Conservation (phyloP, 192 early-diverging fungal species). For the Phycomyces nitens region DNA sequence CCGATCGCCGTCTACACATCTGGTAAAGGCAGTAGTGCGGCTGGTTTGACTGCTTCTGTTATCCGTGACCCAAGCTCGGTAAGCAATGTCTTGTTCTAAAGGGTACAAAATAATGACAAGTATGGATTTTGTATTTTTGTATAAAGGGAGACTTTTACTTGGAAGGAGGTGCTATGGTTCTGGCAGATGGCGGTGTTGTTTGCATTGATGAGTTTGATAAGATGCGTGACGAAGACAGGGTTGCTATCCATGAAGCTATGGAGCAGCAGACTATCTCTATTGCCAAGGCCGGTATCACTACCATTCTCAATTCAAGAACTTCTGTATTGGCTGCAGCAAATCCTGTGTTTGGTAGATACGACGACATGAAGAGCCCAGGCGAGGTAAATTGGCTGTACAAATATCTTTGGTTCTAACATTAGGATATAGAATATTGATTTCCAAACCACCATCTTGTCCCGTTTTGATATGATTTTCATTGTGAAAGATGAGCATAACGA, state of each 20-base stretch:
- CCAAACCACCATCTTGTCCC: constrained; percentile 98
- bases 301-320: constrained; percentile 94
- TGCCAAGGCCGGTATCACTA: constrained; percentile 99
- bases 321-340: constrained; percentile 98
- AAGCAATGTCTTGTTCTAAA: constrained; percentile 16
- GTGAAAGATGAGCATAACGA: constrained; percentile 97
- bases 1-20: constrained; percentile 99
- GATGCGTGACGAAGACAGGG: constrained; percentile 99
- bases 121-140: not conserved
- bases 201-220: constrained; percentile 99
- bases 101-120: not conserved
- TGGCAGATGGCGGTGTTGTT: constrained; percentile 97
- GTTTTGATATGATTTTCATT: constrained; percentile 99
- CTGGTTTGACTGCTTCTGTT: constrained; percentile 97
- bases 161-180: constrained; percentile 98
- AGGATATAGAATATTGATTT: constrained; percentile 90
- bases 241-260: constrained; percentile 99
- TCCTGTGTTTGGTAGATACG: constrained; percentile 97
- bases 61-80: constrained; percentile 85
- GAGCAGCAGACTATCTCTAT: constrained; percentile 99
- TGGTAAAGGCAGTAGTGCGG: constrained; percentile 97
- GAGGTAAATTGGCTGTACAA: constrained; percentile 52
- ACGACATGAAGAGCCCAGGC: constrained; percentile 95
- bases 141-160: constrained; percentile 88
- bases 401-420: not conserved